Evolutionary conservation across 2,329 filamentous ascomycete species (phyloP), one percentile per base, ranked within the genome.

Genomic region (Fusarium subtropicale): DNA sequence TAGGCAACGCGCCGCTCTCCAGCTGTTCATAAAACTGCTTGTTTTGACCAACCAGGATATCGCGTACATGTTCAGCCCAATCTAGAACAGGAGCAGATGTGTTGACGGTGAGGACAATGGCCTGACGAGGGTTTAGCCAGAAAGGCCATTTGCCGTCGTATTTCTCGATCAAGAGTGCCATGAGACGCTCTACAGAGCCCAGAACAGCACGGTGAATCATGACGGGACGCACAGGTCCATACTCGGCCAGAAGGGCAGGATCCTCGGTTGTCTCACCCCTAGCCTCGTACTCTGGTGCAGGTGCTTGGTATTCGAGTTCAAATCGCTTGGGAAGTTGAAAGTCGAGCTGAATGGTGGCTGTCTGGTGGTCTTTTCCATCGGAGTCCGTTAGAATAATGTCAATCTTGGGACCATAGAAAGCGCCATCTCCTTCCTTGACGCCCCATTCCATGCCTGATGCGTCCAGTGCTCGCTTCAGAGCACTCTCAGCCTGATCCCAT

Each of bases 341-440:
- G 77, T 97, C 93, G 30, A 97, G 87, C 81, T 97, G 93, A 52
- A 97, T 91, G 0, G 93, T 97, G 5, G 93, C 94, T 4, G 94
- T 92, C 77, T 97, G 93, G 76, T 97, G 93, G 74, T 94, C 92
- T 76, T 95, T 97, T 10, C 92, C 92, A 74, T 92, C 87, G 1
- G 91, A 90, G 76, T 97, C 93, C 64, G 87, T 88, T 46, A 97
- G 80, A 39, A 97, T 88, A 45, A 97, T 92, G 75, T 97, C 93
- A 69, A 97, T 97, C 81, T 97, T 97, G 33, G 94, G 93, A 0
- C 94, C 93, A 75, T 97, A 97, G 76, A 97, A 97, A 6, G 93
- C 93, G 16, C 94, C 93, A 64, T 97, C 93, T 13, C 92, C 93
- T 73, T 91, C 86, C 67, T 94, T 95, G 60, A 95, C 71, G 3